phyloP scores from a whole-genome alignment of 2,329 filamentous ascomycete species.

The Daldinia sp. region DNA sequence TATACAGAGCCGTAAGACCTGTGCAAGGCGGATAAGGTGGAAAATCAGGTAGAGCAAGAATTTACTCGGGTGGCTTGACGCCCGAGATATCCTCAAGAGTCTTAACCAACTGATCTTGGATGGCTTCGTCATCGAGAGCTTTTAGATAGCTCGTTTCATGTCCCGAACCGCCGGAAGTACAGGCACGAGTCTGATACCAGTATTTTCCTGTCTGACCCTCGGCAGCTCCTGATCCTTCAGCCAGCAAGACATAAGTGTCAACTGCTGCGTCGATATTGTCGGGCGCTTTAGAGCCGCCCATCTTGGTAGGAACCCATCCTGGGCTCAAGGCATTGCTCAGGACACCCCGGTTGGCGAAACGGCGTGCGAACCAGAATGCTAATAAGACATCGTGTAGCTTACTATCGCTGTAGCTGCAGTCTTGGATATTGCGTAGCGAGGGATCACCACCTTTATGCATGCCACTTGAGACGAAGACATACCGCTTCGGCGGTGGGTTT shows the following conservation, averaged over 20 bases:
- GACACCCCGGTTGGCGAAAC: constrained; percentile 55
- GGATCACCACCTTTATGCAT: constrained; percentile 63
- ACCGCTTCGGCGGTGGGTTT: constrained; percentile 58
- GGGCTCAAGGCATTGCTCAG: constrained; percentile 63
- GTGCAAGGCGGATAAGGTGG: background rate
- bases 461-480: constrained; percentile 65
- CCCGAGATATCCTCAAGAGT: constrained; percentile 3
- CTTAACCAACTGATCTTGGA: constrained; percentile 58
- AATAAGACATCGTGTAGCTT: constrained; percentile 69
- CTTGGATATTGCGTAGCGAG: constrained; percentile 52
- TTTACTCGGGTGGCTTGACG: background rate
- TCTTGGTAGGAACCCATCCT: constrained; percentile 67
- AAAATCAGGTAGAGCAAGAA: background rate
- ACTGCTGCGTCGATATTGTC: constrained; percentile 58
- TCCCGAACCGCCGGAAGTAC: constrained; percentile 38
- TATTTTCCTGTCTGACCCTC: constrained; percentile 30
- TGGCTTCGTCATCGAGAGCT: constrained; percentile 54
- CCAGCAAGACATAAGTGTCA: constrained; percentile 35
- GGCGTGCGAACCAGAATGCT: constrained; percentile 64
- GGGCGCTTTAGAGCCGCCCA: constrained; percentile 62
- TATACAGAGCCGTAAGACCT: background rate
- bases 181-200: constrained; percentile 30
- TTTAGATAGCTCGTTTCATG: constrained; percentile 47
- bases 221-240: constrained; percentile 26
- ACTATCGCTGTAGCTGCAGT: constrained; percentile 62